Evolutionary conservation across 2,329 filamentous ascomycete genomes (phyloP).

Genomic region (Nemania bipapillata): DNA sequence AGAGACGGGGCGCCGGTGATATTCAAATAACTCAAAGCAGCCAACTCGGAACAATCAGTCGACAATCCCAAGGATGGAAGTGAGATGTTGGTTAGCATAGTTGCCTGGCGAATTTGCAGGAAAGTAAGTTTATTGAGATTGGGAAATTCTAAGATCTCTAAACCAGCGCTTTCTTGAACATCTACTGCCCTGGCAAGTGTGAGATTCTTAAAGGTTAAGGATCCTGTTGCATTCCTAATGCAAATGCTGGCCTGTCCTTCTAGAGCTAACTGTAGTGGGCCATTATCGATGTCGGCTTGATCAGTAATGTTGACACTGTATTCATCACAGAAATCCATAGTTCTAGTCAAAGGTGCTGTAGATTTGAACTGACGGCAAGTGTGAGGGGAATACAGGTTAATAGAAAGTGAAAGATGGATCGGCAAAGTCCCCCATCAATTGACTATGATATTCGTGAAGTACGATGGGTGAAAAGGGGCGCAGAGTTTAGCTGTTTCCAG

Average conservation of each 20-base stretch:
- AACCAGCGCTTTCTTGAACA: neutral
- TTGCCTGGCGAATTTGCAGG: neutral
- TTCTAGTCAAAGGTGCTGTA: no score
- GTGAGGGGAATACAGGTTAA: no score
- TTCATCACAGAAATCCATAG: no score
- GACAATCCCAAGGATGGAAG: neutral
- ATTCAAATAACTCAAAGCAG: neutral
- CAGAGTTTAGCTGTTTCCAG: no score
- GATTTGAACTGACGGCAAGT: no score
- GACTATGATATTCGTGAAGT: no score
- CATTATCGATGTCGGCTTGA: neutral
- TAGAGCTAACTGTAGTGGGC: neutral
- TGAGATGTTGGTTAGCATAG: neutral
- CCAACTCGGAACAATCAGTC: neutral
- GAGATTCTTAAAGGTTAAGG: neutral
- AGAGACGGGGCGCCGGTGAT: neutral
- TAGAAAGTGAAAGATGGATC: no score
- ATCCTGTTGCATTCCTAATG: neutral
- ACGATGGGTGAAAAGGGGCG: no score
- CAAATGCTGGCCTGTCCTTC: neutral
- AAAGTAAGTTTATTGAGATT: neutral
- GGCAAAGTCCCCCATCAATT: no score
- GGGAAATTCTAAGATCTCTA: neutral
- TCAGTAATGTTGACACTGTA: neutral
- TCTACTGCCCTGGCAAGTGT: neutral